These are phyloP conservation scores for Gracilaria domingensis DNA, from an alignment of 23 red algal species.

Conservation along the genomic window DNA sequence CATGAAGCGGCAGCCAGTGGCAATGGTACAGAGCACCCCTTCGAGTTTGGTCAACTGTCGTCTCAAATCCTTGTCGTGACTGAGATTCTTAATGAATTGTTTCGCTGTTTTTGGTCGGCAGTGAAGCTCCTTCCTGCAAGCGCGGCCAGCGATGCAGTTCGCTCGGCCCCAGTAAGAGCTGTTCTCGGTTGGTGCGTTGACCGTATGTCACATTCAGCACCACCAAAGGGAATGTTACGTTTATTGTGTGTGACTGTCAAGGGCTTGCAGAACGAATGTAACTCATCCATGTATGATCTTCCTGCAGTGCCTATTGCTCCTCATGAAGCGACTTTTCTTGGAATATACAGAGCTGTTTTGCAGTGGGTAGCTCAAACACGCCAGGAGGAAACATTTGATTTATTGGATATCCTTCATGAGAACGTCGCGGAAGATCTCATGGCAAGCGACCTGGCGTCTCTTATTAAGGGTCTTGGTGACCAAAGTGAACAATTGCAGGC, in stretches of 20 bases:
- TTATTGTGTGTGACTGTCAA: conserved; percentile 34
- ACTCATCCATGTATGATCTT: conserved; percentile 63
- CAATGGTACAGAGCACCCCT: conserved; percentile 44
- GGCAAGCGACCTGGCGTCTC: conserved; percentile 63
- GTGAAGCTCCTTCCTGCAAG: conserved; percentile 52
- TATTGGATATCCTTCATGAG: conserved; percentile 66
- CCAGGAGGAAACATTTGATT: conserved; percentile 72
- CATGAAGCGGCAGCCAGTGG: conserved; percentile 63
- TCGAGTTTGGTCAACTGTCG: conserved; percentile 48
- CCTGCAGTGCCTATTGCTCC: conserved; percentile 37
- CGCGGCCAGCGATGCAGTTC: conserved; percentile 44
- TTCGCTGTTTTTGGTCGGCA: conserved; percentile 64
- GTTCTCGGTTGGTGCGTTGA: conserved; percentile 68
- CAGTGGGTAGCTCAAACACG: conserved; percentile 73
- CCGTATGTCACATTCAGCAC: conserved; percentile 62
- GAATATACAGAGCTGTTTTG: conserved; percentile 67
- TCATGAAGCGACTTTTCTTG: conserved; percentile 75
- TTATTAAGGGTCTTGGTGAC: conserved; percentile 74
- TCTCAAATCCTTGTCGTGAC: conserved; percentile 45
- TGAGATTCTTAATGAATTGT: conserved; percentile 69
- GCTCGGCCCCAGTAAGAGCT: conserved; percentile 51
- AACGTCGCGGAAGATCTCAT: conserved; percentile 60
- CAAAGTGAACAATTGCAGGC: conserved; percentile 58
- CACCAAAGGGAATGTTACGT: conserved; percentile 72
- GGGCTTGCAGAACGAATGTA: conserved; percentile 65